A percentile compares a stretch with the other conserved stretches of the same genome.
Conservation (phyloP, 1,284 basidiomycete species). For the Phylloboletellus chloephorus region DNA sequence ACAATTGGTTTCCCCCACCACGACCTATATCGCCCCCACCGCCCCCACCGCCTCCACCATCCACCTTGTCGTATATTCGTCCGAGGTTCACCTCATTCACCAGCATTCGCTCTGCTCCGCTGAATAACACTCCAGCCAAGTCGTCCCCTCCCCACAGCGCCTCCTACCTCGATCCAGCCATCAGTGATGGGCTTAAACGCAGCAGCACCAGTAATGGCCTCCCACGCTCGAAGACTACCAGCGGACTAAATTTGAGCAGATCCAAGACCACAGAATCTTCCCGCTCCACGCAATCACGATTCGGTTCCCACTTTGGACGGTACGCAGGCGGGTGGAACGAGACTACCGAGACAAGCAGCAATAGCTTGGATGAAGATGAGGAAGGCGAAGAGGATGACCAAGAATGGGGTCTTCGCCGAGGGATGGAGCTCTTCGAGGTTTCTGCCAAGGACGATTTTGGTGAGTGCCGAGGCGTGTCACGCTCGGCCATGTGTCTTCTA, state of each 20-base stretch:
- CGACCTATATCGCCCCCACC: constrained; percentile 55
- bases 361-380: constrained; percentile 63
- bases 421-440: constrained; percentile 81
- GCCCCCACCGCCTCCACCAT: constrained; percentile 54
- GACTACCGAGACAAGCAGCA: constrained; percentile 53
- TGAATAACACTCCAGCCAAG: constrained; percentile 35
- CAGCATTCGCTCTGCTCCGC: constrained; percentile 57
- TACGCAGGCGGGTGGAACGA: constrained; percentile 49
- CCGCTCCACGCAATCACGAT: constrained; percentile 49
- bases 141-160: constrained; percentile 45
- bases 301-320: constrained; percentile 48
- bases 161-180: constrained; percentile 49
- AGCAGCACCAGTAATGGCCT: constrained; percentile 43
- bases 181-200: constrained; percentile 40
- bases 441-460: constrained; percentile 80
- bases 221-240: constrained; percentile 34
- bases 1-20: constrained; percentile 79
- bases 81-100: constrained; percentile 80
- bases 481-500: constrained; percentile 6
- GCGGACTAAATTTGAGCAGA: constrained; percentile 35
- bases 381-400: constrained; percentile 51
- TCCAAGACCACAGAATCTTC: constrained; percentile 43
- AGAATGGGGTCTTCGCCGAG: constrained; percentile 73
- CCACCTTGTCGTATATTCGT: constrained; percentile 78
- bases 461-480: constrained; percentile 33